Evolutionary conservation across 805 yeast genomes (phyloP).

Genomic region (Cyberlindnera maritima): DNA sequence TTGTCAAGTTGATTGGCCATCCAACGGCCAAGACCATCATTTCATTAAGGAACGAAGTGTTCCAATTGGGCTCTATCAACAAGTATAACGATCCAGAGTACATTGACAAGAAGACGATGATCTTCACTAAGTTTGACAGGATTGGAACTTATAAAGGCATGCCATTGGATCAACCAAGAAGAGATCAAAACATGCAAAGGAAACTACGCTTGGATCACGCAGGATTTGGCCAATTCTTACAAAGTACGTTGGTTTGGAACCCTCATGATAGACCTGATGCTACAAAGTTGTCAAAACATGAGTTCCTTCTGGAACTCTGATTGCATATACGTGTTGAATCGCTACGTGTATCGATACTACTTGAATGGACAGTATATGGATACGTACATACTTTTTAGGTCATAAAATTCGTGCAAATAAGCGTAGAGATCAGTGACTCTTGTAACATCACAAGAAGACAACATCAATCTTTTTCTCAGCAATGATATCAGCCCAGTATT

Average conservation of each 20-base stretch:
- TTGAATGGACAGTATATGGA: not conserved
- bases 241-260: conserved; percentile 37
- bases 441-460: conserved; percentile 38
- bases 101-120: conserved; percentile 30
- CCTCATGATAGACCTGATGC: conserved; percentile 58
- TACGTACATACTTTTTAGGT: not conserved
- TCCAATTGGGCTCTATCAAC: conserved; percentile 34
- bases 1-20: conserved; percentile 81
- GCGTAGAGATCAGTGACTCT: too few relatives aligned
- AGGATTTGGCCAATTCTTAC: conserved; percentile 28
- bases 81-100: conserved; percentile 15
- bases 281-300: conserved; percentile 48
- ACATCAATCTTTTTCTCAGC: conserved; percentile 41
- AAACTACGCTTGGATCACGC: conserved; percentile 12
- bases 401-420: not conserved
- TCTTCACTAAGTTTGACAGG: conserved; percentile 36
- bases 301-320: too few relatives aligned
- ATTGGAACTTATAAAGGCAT: conserved; percentile 26
- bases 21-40: conserved; percentile 49
- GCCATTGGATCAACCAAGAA: conserved; percentile 8
- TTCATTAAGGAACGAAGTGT: conserved; percentile 37
- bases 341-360: too few relatives aligned
- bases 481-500: conserved; percentile 52
- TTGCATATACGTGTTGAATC: too few relatives aligned
- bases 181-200: conserved; percentile 21